Percentiles rank a stretch among this genome's conserved stretches.
phyloP scores from a whole-genome alignment of 1,139 yeast species.

The Zygosaccharomyces pseudobailii region DNA sequence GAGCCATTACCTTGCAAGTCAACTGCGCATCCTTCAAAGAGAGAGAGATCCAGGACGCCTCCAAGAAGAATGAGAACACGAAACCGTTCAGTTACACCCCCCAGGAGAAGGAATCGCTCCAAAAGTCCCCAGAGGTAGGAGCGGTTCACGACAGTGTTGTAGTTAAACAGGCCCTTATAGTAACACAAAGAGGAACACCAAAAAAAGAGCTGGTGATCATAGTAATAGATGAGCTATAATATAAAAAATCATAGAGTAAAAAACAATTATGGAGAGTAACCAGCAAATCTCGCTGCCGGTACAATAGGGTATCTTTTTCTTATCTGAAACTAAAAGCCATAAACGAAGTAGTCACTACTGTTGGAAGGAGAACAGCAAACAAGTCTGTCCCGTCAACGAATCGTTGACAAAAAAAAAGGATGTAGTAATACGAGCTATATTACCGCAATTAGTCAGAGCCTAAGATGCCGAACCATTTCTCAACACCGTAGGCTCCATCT shows the following conservation, averaged over 20 bases:
- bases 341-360: constrained; percentile 1
- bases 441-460: constrained; percentile 16
- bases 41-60: constrained; percentile 21
- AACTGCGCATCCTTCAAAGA: constrained; percentile 5
- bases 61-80: constrained; percentile 21
- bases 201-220: not conserved
- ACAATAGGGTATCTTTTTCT: constrained; percentile 1
- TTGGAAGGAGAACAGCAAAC: constrained; percentile 3
- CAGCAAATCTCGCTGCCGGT: not conserved
- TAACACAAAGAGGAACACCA: not conserved
- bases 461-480: constrained; percentile 68
- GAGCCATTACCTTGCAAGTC: not conserved
- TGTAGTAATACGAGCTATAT: constrained; percentile 1
- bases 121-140: constrained; percentile 6
- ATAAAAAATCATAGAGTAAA: not conserved
- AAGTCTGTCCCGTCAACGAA: not conserved
- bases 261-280: not conserved
- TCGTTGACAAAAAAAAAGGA: constrained; percentile 6
- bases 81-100: constrained; percentile 17
- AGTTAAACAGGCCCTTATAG: not conserved
- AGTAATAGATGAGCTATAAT: not conserved
- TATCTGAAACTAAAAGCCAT: not conserved
- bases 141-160: no score
- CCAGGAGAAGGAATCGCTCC: constrained; percentile 11
- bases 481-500: constrained; percentile 61